These are phyloP conservation scores for Ophiobolus disseminans DNA, from an alignment of 2,329 filamentous ascomycete genomes.

Conservation along the genomic window DNA sequence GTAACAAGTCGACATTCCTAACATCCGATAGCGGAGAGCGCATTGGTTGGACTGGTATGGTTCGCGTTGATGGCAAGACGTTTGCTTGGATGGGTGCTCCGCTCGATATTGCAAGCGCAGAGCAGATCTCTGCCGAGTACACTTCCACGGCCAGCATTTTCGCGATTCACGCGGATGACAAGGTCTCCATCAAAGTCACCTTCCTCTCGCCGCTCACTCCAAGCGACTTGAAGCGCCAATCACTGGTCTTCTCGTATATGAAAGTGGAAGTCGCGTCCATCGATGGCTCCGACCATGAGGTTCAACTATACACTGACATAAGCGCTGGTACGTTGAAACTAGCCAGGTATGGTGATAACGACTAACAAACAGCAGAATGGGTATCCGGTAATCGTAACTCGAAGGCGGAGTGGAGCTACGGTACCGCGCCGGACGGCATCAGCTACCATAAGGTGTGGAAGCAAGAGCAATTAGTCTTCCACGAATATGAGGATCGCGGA, in stretches of 20 bases:
- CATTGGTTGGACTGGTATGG: constrained; percentile 72
- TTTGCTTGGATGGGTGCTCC: constrained; percentile 52
- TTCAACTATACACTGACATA: constrained; percentile 76
- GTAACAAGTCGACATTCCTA: constrained; percentile 25
- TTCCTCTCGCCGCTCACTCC: constrained; percentile 76
- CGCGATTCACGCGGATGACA: constrained; percentile 67
- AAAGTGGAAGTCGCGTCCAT: constrained; percentile 67
- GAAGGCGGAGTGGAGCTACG: constrained; percentile 69
- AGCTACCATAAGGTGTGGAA: constrained; percentile 67
- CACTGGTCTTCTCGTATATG: constrained; percentile 74
- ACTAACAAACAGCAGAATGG: constrained; percentile 65
- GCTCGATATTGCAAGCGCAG: constrained; percentile 59
- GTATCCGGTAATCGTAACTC: constrained; percentile 67
- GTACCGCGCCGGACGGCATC: constrained; percentile 46
- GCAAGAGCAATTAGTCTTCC: constrained; percentile 57
- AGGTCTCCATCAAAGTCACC: constrained; percentile 69
- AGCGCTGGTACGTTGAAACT: constrained; percentile 63
- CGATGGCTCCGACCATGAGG: constrained; percentile 68
- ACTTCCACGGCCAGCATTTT: constrained; percentile 77
- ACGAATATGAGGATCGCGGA: constrained; percentile 56
- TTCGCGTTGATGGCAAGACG: constrained; percentile 65
- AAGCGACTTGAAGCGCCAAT: constrained; percentile 70
- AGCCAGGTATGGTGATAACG: constrained; percentile 2
- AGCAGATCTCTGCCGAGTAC: constrained; percentile 71
- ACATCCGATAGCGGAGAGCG: constrained; percentile 56